Evolutionary conservation across 2,329 filamentous ascomycete genomes (phyloP).

Genomic region (Calonectria ilicicola): DNA sequence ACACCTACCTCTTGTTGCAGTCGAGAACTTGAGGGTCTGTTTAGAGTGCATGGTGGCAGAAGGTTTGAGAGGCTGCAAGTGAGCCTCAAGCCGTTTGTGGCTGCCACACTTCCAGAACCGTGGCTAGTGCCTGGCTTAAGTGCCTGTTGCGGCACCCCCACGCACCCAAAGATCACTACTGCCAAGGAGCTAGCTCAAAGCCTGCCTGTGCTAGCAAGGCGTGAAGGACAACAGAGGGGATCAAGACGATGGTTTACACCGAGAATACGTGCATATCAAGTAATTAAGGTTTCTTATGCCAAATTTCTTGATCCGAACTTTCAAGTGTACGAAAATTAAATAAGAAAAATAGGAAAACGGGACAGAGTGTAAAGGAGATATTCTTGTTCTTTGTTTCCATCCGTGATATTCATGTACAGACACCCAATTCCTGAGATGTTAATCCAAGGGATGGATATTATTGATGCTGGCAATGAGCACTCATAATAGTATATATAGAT

Average conservation of each 20-base stretch:
- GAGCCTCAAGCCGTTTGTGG: conserved; percentile 10
- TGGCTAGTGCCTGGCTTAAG: conserved; percentile 9
- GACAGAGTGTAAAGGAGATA: no score
- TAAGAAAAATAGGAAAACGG: no score
- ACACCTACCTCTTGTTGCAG: background rate
- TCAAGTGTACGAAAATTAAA: background rate
- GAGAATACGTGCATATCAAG: background rate
- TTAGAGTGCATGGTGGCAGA: background rate
- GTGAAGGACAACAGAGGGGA: background rate
- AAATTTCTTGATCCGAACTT: background rate
- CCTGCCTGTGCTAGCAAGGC: background rate
- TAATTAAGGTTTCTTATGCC: background rate
- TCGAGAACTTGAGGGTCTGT: conserved; percentile 3
- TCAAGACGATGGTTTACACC: no score
- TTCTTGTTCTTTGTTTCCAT: no score
- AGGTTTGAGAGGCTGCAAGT: conserved; percentile 4
- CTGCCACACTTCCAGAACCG: conserved; percentile 6
- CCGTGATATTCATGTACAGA: no score
- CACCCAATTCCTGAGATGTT: no score
- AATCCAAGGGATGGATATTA: no score
- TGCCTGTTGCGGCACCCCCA: background rate
- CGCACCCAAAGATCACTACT: background rate
- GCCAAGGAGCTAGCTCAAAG: background rate
- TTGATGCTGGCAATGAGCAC: background rate
- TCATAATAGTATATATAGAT: background rate